A percentile compares a stretch with the other conserved stretches of the same genome.
Evolutionary conservation across 305 asterid genomes (phyloP).

Genomic region (Fraxinus paxiana): DNA sequence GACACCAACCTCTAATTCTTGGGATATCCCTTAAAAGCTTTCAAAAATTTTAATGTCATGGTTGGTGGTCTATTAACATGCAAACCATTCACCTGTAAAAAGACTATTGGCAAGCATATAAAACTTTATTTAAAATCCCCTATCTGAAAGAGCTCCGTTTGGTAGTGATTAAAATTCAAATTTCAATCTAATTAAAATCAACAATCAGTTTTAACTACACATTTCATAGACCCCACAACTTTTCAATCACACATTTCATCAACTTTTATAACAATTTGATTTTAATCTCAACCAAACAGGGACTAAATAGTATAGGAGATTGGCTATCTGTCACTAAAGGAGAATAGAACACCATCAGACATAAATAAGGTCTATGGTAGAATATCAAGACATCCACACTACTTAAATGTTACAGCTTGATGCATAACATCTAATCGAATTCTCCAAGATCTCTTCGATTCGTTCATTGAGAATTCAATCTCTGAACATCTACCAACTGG

Average conservation of each 20-base stretch:
- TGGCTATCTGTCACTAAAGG: background rate
- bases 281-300: too few relatives aligned
- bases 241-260: too few relatives aligned
- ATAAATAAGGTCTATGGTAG: background rate
- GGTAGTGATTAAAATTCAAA: too few relatives aligned
- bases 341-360: background rate
- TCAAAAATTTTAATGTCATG: too few relatives aligned
- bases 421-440: background rate
- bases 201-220: too few relatives aligned
- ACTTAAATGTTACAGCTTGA: background rate
- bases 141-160: background rate
- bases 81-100: too few relatives aligned
- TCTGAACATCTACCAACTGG: constrained; percentile 79
- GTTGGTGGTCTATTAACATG: too few relatives aligned
- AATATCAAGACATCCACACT: background rate
- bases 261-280: too few relatives aligned
- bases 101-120: too few relatives aligned
- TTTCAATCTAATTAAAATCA: too few relatives aligned
- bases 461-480: constrained; percentile 39
- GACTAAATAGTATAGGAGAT: background rate
- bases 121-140: background rate
- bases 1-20: background rate
- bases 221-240: too few relatives aligned
- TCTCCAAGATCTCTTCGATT: background rate
- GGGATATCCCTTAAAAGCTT: background rate